phyloP scores from a whole-genome alignment of 495 filamentous ascomycete genomes.

The Choiromyces venosus region DNA sequence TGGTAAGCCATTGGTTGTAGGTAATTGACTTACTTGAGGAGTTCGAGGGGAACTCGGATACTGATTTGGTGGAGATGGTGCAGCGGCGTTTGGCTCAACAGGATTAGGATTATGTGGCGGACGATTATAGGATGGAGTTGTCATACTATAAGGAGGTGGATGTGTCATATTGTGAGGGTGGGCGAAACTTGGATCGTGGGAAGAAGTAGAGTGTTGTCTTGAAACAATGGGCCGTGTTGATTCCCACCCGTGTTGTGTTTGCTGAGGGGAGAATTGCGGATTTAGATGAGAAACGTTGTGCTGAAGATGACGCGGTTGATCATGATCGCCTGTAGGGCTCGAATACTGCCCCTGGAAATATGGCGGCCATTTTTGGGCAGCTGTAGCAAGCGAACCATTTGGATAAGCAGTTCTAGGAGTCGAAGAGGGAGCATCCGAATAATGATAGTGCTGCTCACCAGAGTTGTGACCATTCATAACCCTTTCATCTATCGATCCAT shows the following conservation, averaged over 20 bases:
- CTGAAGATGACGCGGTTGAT: constrained; percentile 28
- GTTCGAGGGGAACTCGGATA: constrained; percentile 40
- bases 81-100: constrained; percentile 37
- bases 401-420: constrained; percentile 33
- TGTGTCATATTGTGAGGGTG: constrained; percentile 34
- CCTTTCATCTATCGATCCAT: constrained; percentile 15
- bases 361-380: constrained; percentile 25
- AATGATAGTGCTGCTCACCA: constrained; percentile 35
- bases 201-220: constrained; percentile 19
- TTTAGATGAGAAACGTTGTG: constrained; percentile 17
- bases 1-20: constrained; percentile 17
- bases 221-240: constrained; percentile 17
- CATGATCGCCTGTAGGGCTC: constrained; percentile 25
- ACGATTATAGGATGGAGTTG: constrained; percentile 31
- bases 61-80: constrained; percentile 38
- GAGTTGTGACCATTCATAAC: constrained; percentile 23
- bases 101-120: constrained; percentile 36
- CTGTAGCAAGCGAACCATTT: constrained; percentile 10
- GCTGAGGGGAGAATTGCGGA: constrained; percentile 13
- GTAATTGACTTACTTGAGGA: constrained; percentile 31
- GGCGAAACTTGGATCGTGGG: constrained; percentile 30
- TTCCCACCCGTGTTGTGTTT: constrained; percentile 21
- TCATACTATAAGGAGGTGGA: constrained; percentile 29
- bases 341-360: constrained; percentile 14
- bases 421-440: constrained; percentile 26